Base-by-base conservation (phyloP, 148 eudicot genomes). In the Rhododendron mucronatum region DNA sequence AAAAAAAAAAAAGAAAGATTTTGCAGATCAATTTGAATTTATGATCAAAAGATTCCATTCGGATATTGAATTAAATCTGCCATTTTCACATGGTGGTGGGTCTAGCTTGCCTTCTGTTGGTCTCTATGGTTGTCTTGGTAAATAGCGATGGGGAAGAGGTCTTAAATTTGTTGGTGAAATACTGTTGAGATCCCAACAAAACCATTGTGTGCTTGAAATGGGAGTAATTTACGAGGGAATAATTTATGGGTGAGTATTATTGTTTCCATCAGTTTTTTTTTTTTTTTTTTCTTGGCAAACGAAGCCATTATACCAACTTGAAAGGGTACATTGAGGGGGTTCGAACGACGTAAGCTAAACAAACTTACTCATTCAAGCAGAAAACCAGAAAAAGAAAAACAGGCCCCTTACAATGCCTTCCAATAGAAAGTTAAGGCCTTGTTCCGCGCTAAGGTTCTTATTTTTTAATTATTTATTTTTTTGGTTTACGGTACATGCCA, bases 131-230 rank as follows among this genome's bases (percentile, higher is more conserved):
- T 82, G 84, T 33, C 50, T 82, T 47, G 63, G 67, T 50, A 84
- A 84, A 51, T 35, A 53, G 71, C 50, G 9, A 51, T 35, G n/a
- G 71, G 50, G 9, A 76, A 33, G 5, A 2, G 18, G 67, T 9
- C 81, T 53, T 50, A 20, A 75, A 50, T 20, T 83, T 77, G 14
- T 87, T 39, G 85, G 88, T 86, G 82, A 86, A 82, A 50, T 75
- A 75, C 45, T 41, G 88, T 57, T 82, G 85, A 75, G 85, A 28
- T 82, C 77, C 63, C 81, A 81, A 71, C 81, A 51, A 74, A 73
- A 55, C 45, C 41, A 26, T 55, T 28, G 15, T 65, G 73, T 81
- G 61, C 84, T 53, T 65, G 35, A 81, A 71, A 28, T 21, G 47
- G 61, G 23, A 85, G 14, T 6, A 78, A 21, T 51, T 65, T 47